Evolutionary conservation across 2,329 filamentous ascomycete species (phyloP), one percentile per base, ranked within the genome.

Genomic region (Cercospora canescens): DNA sequence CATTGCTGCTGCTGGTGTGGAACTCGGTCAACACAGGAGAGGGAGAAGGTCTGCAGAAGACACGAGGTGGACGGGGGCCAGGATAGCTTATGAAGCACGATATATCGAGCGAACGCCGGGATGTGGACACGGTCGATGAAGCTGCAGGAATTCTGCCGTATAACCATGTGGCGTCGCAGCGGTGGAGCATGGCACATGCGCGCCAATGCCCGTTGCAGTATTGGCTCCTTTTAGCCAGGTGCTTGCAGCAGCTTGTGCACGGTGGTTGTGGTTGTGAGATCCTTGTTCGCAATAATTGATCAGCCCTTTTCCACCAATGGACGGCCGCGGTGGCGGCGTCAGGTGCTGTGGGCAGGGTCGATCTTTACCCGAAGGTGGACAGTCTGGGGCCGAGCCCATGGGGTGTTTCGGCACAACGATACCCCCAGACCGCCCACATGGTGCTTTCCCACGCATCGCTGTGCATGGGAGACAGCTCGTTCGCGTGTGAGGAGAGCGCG

Each of bases 311-410:
- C 52, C 52, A 56, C 52, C 52, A 56, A 56, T 56, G 5, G 52
- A 21, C 3, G 52, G 12, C 8, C n/a, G 24, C 24, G 2, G 52
- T 56, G 52, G 52, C 52, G 30, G 16, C 52, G 52, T 56, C 52
- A 56, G 52, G 52, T 56, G 52, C 11, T 56, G 52, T 35, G 52
- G 52, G 18, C 52, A 34, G 16, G 28, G 52, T 16, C 35, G 52
- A 56, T 56, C 52, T 56, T 56, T 34, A 35, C 30, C 30, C 32
- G 52, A 56, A 56, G 18, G n/a, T 56, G 28, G 16, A 35, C 52
- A 56, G 32, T 56, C 52, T 35, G 52, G 52, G 52, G 52, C 52
- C 52, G 52, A 32, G 52, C 52, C 52, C 52, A 56, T 56, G 52
- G 52, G 52, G 52, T 35, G 32, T 21, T 24, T 56, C 52, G 52